phyloP scores from a whole-genome alignment of 2,329 filamentous ascomycete species.

The Fusarium nanum region DNA sequence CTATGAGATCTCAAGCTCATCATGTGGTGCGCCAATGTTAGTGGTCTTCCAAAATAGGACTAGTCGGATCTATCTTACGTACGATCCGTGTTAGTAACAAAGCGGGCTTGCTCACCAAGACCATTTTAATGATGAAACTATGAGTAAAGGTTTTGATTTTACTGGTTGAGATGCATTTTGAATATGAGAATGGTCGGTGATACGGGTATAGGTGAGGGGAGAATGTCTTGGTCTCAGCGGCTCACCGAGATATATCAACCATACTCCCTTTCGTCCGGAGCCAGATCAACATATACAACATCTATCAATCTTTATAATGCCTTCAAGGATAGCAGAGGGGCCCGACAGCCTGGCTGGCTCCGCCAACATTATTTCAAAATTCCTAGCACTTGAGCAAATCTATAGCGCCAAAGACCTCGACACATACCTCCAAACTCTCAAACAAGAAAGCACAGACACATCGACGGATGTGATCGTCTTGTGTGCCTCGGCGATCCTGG shows the following conservation, averaged over 20 bases:
- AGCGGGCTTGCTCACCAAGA: neutral
- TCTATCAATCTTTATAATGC: neutral
- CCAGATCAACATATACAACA: neutral
- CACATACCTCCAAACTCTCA: neutral
- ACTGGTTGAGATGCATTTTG: slow-evolving; percentile 4
- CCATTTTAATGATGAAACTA: slow-evolving; percentile 4
- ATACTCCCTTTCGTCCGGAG: neutral
- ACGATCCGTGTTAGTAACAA: slow-evolving; percentile 20
- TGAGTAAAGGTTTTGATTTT: neutral
- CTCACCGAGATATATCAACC: slow-evolving; percentile 10
- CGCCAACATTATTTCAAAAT: neutral
- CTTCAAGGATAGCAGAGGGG: neutral
- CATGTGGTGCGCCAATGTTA: neutral
- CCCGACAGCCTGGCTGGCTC: neutral
- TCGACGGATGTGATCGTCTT: slow-evolving; percentile 2
- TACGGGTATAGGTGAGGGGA: too few relatives aligned
- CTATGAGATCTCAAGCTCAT: neutral
- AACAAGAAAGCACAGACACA: rapidly evolving
- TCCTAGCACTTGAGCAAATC: slow-evolving; percentile 13
- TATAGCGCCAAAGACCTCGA: slow-evolving; percentile 20
- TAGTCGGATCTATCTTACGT: slow-evolving; percentile 9
- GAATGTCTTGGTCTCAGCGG: rapidly evolving
- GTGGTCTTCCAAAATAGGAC: neutral
- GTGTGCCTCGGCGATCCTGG: slow-evolving; percentile 15
- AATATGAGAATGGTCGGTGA: too few relatives aligned